Evolutionary conservation across 2,329 filamentous ascomycete species (phyloP).

Genomic region (Penicillium sp.): DNA sequence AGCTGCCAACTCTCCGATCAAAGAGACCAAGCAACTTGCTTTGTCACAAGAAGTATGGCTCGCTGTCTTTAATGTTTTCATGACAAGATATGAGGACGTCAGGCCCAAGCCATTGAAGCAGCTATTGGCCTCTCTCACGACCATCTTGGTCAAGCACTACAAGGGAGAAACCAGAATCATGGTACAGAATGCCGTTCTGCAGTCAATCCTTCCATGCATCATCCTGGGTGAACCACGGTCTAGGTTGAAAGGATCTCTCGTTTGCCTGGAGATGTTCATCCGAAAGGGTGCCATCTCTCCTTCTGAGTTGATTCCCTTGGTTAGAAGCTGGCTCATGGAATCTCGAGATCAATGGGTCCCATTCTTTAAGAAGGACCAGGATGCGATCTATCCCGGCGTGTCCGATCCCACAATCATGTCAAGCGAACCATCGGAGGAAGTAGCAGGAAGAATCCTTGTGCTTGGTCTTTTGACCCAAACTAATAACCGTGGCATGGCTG

Average conservation of each 20-base stretch:
- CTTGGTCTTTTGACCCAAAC: conserved; percentile 34
- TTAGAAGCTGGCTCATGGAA: conserved; percentile 35
- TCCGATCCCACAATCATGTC: conserved; percentile 12
- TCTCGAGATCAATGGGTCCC: conserved; percentile 33
- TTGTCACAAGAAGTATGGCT: conserved; percentile 39
- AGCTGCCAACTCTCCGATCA: conserved; percentile 31
- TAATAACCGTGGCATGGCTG: conserved; percentile 30
- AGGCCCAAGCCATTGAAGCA: conserved; percentile 48
- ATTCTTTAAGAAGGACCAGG: conserved; percentile 33
- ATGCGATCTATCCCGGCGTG: conserved; percentile 28
- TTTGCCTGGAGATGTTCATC: conserved; percentile 38
- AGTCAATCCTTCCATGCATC: conserved; percentile 36
- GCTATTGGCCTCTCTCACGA: conserved; percentile 42
- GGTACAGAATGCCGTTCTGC: conserved; percentile 26
- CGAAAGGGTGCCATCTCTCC: conserved; percentile 38
- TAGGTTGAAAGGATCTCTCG: conserved; percentile 38
- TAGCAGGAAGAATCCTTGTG: conserved; percentile 32
- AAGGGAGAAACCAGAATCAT: conserved; percentile 17
- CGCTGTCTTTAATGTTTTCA: conserved; percentile 40
- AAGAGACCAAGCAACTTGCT: conserved; percentile 33
- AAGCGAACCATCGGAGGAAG: conserved; percentile 14
- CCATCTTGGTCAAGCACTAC: conserved; percentile 31
- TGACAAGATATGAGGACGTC: conserved; percentile 43
- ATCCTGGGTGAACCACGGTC: conserved; percentile 41
- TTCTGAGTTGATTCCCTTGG: conserved; percentile 30